phyloP scores from a whole-genome alignment of 2,329 filamentous ascomycete genomes.

The Penicillium sp. region DNA sequence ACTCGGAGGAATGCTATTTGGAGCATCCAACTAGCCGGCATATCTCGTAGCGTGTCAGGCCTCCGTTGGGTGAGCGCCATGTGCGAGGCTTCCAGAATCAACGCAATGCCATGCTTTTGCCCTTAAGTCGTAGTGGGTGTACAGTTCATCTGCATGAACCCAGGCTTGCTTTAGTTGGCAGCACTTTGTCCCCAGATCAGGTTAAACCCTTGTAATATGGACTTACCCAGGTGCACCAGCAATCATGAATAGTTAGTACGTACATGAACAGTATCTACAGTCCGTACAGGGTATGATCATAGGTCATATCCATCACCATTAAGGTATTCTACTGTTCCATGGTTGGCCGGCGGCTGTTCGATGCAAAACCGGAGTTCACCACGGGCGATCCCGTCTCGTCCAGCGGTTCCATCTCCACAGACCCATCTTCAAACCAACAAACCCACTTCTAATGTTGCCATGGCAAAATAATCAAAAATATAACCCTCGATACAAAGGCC shows the following conservation, averaged over 20 bases:
- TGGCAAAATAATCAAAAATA: no score
- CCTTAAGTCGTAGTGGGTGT: neutral
- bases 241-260: neutral
- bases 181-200: conserved; percentile 6
- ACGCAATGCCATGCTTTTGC: conserved; percentile 9
- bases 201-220: conserved; percentile 10
- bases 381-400: conserved; percentile 29
- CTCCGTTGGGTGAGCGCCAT: conserved; percentile 28
- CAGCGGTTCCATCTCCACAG: conserved; percentile 30
- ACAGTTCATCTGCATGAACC: conserved; percentile 29
- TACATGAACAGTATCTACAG: no score
- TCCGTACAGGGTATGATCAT: neutral
- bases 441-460: conserved; percentile 23
- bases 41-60: conserved; percentile 16
- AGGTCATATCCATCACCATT: neutral
- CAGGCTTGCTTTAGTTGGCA: conserved; percentile 8
- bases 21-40: conserved; percentile 3
- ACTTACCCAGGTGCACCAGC: conserved; percentile 1
- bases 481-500: neutral
- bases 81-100: conserved; percentile 28
- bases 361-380: conserved; percentile 12
- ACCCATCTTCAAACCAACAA: conserved; percentile 18
- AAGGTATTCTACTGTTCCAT: conserved; percentile 16
- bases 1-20: neutral
- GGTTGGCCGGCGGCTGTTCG: conserved; percentile 20